phyloP scores from a whole-genome alignment of 2,329 filamentous ascomycete species.

The Endothia cerciana region DNA sequence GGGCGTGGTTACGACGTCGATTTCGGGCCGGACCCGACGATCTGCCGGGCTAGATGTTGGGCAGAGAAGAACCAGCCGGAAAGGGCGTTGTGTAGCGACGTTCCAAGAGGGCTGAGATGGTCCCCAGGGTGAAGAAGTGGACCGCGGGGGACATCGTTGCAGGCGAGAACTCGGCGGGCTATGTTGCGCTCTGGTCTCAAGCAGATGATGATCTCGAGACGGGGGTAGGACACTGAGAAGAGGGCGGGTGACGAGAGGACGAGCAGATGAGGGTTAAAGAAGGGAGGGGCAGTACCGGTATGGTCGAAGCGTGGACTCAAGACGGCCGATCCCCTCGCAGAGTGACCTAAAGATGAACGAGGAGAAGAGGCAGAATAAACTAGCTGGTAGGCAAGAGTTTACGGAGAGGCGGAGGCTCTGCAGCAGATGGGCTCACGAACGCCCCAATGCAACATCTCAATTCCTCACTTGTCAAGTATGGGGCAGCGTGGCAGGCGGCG shows the following conservation, averaged over 20 bases:
- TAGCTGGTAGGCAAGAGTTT: not conserved
- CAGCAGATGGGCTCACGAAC: not conserved
- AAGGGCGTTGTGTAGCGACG: not conserved
- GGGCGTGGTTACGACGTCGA: no score
- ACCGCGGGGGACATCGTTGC: not conserved
- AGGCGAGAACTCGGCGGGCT: not conserved
- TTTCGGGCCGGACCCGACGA: no score
- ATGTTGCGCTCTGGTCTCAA: not conserved
- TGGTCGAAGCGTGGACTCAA: not conserved
- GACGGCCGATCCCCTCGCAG: not conserved
- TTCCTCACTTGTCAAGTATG: not conserved
- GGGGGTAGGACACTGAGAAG: not conserved
- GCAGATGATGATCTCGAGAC: not conserved
- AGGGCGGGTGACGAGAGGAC: not conserved
- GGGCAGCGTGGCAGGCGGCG: not conserved
- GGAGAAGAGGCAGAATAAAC: not conserved
- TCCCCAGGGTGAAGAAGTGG: not conserved
- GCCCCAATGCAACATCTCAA: not conserved
- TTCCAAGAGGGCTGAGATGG: not conserved
- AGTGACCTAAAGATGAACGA: not conserved
- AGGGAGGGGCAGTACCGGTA: not conserved
- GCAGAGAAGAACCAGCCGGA: not conserved
- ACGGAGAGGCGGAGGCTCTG: not conserved
- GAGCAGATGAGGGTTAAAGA: not conserved
- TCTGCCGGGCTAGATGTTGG: not conserved